Evolutionary conservation across 2,329 filamentous ascomycete species (phyloP), one percentile per base, ranked within the genome.

Genomic region (Pseudocercospora vitis): DNA sequence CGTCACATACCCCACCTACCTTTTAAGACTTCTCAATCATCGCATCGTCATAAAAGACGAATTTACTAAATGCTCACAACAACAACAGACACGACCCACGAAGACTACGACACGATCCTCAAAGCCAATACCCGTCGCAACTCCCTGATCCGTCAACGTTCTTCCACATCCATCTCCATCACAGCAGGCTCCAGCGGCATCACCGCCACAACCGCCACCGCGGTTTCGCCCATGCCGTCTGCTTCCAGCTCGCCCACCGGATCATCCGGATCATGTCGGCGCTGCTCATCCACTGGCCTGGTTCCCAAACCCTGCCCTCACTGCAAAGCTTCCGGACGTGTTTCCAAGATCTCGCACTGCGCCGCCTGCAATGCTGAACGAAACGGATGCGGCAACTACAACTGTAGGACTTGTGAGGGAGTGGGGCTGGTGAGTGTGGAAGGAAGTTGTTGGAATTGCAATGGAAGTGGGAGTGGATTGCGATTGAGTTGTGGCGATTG

Each of bases 341-440:
- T 48, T 11, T 32, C 18, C 9, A 39, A 24, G 12, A 39, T 32
- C 4, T 23, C 31, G 14, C 46, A 32, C 19, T 58, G 56, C 29
- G 24, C 24, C n/a, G 52, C 49, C 35, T 58, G 56, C 24, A 31
- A 58, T 42, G 56, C 56, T 8, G 56, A 58, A 42, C 55, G 54
- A 48, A 55, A 58, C 23, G 56, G 56, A 7, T 58, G 56, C 39
- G 56, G 56, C 23, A 58, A 58, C 28, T 55, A 48, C 46, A 58
- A 58, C 21, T 58, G 56, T 52, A 29, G 45, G 32, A 23, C 12
- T n/a, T 52, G 50, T 46, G n/a, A 35, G 8, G 50, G 50, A 21
- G 23, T 47, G 5, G 42, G 50, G 4, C 33, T 44, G 3, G 31
- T 48, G 2, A 37, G 42, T 11, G 42, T 24, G 16, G 21, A 23